phyloP scores from a whole-genome alignment of 1,139 yeast species.

The Suhomyces wounanorum region DNA sequence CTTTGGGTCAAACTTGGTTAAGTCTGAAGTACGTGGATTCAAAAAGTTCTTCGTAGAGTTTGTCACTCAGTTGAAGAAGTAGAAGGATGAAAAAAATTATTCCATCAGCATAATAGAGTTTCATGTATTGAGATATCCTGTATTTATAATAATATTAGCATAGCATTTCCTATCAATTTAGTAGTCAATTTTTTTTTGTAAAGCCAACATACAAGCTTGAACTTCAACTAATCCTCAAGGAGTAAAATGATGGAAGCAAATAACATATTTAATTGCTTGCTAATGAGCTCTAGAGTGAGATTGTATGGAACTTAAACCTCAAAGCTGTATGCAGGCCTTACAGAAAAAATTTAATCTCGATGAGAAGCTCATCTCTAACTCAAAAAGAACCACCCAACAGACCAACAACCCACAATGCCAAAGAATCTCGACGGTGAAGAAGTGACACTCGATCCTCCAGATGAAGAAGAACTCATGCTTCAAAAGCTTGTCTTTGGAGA shows the following conservation, averaged over 20 bases:
- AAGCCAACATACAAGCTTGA: too few relatives aligned
- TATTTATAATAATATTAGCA: constrained; percentile 10
- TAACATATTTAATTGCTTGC: too few relatives aligned
- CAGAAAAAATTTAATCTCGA: constrained; percentile 8
- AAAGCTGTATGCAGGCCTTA: constrained; percentile 1
- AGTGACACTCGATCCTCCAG: constrained; percentile 63
- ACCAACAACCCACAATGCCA: constrained; percentile 20
- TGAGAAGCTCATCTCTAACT: constrained; percentile 3
- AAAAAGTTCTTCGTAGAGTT: constrained; percentile 66
- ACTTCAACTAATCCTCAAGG: neutral
- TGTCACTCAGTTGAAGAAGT: constrained; percentile 44
- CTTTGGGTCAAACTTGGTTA: constrained; percentile 57
- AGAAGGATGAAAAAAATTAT: constrained; percentile 18
- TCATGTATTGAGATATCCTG: constrained; percentile 9
- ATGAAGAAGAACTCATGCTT: constrained; percentile 74
- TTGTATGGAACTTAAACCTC: too few relatives aligned
- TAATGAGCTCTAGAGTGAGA: too few relatives aligned
- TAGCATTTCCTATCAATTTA: constrained; percentile 4
- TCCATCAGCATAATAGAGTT: constrained; percentile 11
- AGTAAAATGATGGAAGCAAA: too few relatives aligned
- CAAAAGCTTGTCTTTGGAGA: constrained; percentile 93
- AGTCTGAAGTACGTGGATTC: constrained; percentile 57
- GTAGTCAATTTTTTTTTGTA: too few relatives aligned
- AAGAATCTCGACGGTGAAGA: constrained; percentile 30
- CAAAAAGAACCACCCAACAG: neutral